Conservation (phyloP, 352 stramenopile species). For the Phytopythium sindhum region DNA sequence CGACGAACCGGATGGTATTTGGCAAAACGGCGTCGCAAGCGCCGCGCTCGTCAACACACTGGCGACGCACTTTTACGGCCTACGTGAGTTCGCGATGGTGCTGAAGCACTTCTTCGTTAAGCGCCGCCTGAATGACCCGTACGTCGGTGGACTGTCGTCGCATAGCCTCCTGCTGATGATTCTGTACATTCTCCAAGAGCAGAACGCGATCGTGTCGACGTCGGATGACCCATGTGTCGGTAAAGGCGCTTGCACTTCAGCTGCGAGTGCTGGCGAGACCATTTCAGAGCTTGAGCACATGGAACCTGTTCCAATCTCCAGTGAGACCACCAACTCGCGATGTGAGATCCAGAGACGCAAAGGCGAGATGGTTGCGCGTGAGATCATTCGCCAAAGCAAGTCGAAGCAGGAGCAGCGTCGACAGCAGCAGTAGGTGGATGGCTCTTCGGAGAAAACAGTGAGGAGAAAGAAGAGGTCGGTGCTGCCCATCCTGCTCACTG, state of each 20-base stretch:
- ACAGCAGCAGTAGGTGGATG: neutral
- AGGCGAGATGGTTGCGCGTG: slow-evolving; percentile 39
- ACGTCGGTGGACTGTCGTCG: slow-evolving; percentile 86
- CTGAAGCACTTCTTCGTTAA: slow-evolving; percentile 89
- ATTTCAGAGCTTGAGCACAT: neutral
- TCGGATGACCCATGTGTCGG: slow-evolving; percentile 6
- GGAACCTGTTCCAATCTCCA: neutral
- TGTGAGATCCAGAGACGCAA: slow-evolving; percentile 31
- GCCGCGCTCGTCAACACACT: slow-evolving; percentile 67
- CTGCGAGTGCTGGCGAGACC: neutral
- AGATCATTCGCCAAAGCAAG: slow-evolving; percentile 50
- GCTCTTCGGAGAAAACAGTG: slow-evolving; percentile 8
- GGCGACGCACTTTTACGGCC: slow-evolving; percentile 60
- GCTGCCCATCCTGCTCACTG: slow-evolving; percentile 34
- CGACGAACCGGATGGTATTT: slow-evolving; percentile 46
- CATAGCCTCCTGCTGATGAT: slow-evolving; percentile 87
- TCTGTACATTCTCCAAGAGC: slow-evolving; percentile 55
- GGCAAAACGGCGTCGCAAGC: slow-evolving; percentile 76
- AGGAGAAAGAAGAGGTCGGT: slow-evolving; percentile 17
- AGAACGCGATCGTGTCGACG: slow-evolving; percentile 40
- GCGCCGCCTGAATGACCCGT: slow-evolving; percentile 86
- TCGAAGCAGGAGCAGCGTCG: slow-evolving; percentile 31
- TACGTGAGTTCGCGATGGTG: slow-evolving; percentile 83
- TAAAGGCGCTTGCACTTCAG: neutral
- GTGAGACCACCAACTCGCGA: neutral